Percentiles rank a stretch among this genome's conserved stretches.
These are phyloP conservation scores for Penicillium olsonii DNA, from an alignment of 2,329 filamentous ascomycete species.

Conservation along the genomic window DNA sequence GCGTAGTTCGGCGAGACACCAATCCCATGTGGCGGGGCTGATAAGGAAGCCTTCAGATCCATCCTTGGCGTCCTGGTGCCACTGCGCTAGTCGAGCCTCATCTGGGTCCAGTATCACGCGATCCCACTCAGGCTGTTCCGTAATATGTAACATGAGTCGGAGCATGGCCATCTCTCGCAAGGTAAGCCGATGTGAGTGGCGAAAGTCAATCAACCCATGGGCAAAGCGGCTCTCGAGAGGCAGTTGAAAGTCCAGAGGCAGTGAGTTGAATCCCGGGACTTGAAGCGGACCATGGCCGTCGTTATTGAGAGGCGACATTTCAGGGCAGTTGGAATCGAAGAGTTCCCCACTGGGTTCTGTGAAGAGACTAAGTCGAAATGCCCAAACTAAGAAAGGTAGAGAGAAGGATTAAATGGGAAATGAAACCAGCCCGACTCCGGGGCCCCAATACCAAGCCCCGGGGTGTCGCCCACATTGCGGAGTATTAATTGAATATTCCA, in stretches of 20 bases:
- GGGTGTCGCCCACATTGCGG: too few relatives aligned
- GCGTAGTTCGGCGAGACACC: slow-evolving; percentile 9
- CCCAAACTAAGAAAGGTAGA: neutral
- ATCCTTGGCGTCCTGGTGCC: slow-evolving; percentile 5
- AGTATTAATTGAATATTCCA: too few relatives aligned
- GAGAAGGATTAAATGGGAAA: neutral
- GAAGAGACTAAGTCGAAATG: neutral
- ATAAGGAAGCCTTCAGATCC: slow-evolving; percentile 4
- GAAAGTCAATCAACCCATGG: slow-evolving; percentile 11
- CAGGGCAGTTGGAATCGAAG: neutral
- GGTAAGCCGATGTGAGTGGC: slow-evolving; percentile 11
- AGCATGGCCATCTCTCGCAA: slow-evolving; percentile 15
- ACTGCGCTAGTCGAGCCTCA: slow-evolving; percentile 4
- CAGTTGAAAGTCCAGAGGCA: slow-evolving; percentile 9
- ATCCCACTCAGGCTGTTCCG: slow-evolving; percentile 6
- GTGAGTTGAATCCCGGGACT: slow-evolving; percentile 7
- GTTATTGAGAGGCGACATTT: slow-evolving; percentile 2
- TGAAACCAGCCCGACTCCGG: neutral
- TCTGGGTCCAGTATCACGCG: neutral
- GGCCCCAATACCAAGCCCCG: too few relatives aligned
- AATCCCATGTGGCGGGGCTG: slow-evolving; percentile 6
- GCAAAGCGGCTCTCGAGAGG: slow-evolving; percentile 9
- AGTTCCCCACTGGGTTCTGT: neutral
- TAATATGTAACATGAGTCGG: slow-evolving; percentile 12
- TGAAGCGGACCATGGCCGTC: slow-evolving; percentile 1